phyloP scores from a whole-genome alignment of 2,329 filamentous ascomycete genomes.

The Fusarium fracticaudum region DNA sequence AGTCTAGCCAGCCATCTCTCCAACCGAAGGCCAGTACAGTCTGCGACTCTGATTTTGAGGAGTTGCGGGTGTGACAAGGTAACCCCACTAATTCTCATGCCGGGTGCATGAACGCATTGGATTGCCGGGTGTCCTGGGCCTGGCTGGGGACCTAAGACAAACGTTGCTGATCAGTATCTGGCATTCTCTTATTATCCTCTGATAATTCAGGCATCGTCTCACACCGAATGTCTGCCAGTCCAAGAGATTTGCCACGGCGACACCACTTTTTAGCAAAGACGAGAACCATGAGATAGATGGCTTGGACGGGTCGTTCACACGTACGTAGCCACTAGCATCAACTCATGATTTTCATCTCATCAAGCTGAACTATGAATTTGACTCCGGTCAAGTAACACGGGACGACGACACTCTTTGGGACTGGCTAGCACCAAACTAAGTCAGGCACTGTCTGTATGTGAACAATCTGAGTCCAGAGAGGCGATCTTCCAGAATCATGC shows the following conservation, averaged over 20 bases:
- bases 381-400: slow-evolving; percentile 21
- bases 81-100: slow-evolving; percentile 15
- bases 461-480: slow-evolving; percentile 29
- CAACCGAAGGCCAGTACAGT: slow-evolving; percentile 2
- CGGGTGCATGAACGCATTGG: slow-evolving; percentile 40
- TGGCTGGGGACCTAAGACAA: slow-evolving; percentile 19
- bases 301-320: background rate
- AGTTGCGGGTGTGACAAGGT: slow-evolving; percentile 31
- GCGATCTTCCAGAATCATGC: slow-evolving; percentile 48
- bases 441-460: background rate
- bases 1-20: slow-evolving; percentile 17
- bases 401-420: slow-evolving; percentile 20
- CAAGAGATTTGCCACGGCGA: slow-evolving; percentile 5
- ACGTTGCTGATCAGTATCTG: slow-evolving; percentile 17
- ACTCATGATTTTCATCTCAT: background rate
- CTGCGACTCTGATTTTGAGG: background rate
- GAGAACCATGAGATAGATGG: background rate
- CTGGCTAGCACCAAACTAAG: slow-evolving; percentile 25
- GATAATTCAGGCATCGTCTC: slow-evolving; percentile 1
- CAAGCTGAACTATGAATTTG: slow-evolving; percentile 17
- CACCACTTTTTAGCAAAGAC: background rate
- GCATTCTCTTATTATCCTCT: background rate
- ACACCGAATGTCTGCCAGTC: background rate
- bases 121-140: slow-evolving; percentile 17
- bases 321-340: background rate